Percentiles rank a stretch among this genome's conserved stretches.
These are phyloP conservation scores for Lepidium africanum DNA, from an alignment of 345 rosid species.

Conservation along the genomic window DNA sequence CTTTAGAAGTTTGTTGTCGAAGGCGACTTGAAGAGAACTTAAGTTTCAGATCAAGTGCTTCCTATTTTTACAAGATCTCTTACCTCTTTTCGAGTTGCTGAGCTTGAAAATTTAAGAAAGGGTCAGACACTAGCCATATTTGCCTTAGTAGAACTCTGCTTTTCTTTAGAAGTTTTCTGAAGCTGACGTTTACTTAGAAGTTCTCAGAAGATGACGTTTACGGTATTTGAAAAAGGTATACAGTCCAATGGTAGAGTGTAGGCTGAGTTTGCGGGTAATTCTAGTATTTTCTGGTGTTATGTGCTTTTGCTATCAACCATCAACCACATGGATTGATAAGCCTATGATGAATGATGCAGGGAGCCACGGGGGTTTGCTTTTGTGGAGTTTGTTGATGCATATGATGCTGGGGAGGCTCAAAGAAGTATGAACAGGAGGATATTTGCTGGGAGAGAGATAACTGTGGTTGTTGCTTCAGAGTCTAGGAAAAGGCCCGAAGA, in stretches of 20 bases:
- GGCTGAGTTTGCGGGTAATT: conserved; percentile 22
- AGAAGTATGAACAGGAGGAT: conserved; percentile 77
- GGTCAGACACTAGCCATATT: conserved; percentile 56
- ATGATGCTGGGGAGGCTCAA: conserved; percentile 86
- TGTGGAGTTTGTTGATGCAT: conserved; percentile 90
- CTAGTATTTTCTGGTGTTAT: not conserved
- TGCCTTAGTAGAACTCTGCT: conserved; percentile 36
- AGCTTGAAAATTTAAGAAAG: conserved; percentile 58
- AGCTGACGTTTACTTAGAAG: conserved; percentile 35
- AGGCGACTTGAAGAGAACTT: conserved; percentile 43
- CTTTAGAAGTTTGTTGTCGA: conserved; percentile 70
- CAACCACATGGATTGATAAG: conserved; percentile 12
- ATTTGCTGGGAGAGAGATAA: conserved; percentile 82
- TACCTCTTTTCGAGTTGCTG: conserved; percentile 74
- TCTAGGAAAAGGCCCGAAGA: conserved; percentile 96
- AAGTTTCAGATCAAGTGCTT: conserved; percentile 59
- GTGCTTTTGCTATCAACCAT: conserved; percentile 11
- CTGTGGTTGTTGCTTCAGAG: conserved; percentile 89
- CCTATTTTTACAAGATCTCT: conserved; percentile 71
- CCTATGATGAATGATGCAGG: conserved; percentile 34
- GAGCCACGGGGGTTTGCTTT: conserved; percentile 97
- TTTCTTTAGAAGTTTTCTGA: conserved; percentile 34
- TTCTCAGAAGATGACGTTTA: conserved; percentile 34
- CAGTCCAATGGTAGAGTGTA: conserved; percentile 23
- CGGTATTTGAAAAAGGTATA: conserved; percentile 32